Evolutionary conservation across 2,329 filamentous ascomycete species (phyloP), one percentile per base, ranked within the genome.

Genomic region (Alternaria infectoria): DNA sequence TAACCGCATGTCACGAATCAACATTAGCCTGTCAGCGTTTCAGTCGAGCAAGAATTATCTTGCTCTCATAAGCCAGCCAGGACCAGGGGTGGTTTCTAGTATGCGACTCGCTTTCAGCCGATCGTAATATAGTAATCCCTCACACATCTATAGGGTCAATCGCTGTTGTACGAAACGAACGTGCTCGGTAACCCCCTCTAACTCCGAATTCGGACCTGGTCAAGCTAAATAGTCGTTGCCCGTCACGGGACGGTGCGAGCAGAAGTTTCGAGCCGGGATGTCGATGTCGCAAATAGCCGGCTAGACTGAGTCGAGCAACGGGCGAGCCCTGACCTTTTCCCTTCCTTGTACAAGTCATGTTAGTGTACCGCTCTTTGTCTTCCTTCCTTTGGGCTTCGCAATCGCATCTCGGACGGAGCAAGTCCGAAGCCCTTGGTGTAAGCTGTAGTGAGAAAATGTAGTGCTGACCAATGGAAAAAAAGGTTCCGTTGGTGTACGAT

Each of bases 241-340:
- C 30, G 50, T 56, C 43, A 60, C 51, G 57, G 57, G 50, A 56
- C 50, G 57, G 51, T 60, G 57, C 57, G 57, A 55, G 50, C 36
- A 59, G 36, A 56, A 60, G 57, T 52, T 52, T 52, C 49, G 49
- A 40, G n/a, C 49, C 19, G 49, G 49, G 49, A 51, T 51, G 28
- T 52, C 49, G 49, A 44, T 59, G 49, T 36, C 49, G 57, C 26
- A 52, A 52, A 44, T 17, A 23, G 40, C 19, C 44, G 49, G 11
- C 30, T 52, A 52, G 21, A 32, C 49, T 52, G 49, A 52, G 49
- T 52, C 49, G 30, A 52, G 49, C 49, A 52, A 52, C 30, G 32
- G 36, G 49, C 49, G 30, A 32, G 49, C 49, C 49, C 49, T 40
- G 57, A 59, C 57, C 57, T 44, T 59, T 50, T 54, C 43, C 57